Evolutionary conservation across 225 moss, liverwort and hornwort species (phyloP).

Genomic region (Rhytidiadelphus loreus): DNA sequence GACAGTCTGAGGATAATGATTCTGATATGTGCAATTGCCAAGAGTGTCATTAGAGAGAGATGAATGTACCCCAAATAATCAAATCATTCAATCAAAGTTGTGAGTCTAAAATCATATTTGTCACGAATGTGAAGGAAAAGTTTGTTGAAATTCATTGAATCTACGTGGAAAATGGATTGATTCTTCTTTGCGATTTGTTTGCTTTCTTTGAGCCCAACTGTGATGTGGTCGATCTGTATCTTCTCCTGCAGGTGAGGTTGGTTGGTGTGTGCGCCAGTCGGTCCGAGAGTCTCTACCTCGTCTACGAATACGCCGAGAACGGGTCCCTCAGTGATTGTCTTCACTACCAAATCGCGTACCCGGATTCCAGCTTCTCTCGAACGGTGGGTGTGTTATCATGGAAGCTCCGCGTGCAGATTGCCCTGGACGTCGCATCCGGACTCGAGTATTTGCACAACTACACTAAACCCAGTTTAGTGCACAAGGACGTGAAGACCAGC

Average conservation of each 20-base stretch:
- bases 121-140: background rate
- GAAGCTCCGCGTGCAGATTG: constrained; percentile 57
- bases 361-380: constrained; percentile 21
- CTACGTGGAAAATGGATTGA: background rate
- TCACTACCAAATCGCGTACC: constrained; percentile 26
- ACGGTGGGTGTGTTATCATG: constrained; percentile 50
- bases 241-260: constrained; percentile 30
- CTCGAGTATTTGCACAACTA: constrained; percentile 86
- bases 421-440: constrained; percentile 61
- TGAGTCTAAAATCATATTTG: background rate
- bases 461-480: constrained; percentile 60
- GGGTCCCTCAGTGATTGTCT: constrained; percentile 76
- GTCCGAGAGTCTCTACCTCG: constrained; percentile 50
- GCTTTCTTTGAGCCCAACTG: background rate
- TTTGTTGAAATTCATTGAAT: background rate
- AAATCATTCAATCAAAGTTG: background rate
- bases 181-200: background rate
- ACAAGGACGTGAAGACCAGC: constrained; percentile 77
- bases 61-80: background rate
- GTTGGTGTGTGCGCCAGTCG: constrained; percentile 55
- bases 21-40: background rate
- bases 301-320: constrained; percentile 77
- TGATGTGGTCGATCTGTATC: background rate
- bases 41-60: background rate
- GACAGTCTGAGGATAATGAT: background rate